Evolutionary conservation across 2,329 filamentous ascomycete genomes (phyloP), one percentile per base, ranked within the genome.

Genomic region (Arthrobotrys megalospora): DNA sequence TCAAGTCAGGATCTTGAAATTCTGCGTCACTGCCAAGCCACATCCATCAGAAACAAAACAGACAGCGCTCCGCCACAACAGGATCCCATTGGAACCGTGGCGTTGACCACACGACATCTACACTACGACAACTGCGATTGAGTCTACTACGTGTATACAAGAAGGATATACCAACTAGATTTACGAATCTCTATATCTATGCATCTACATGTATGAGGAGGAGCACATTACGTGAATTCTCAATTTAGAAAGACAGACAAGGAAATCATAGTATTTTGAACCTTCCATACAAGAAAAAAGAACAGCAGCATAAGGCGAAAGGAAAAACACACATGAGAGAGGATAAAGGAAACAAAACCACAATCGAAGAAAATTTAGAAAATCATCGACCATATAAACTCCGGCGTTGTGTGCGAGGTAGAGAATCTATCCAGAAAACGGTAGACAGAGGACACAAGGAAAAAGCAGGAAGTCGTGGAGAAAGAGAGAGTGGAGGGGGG

Each of bases 361-460:
- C 52, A 68, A 60, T 58, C 24, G 19, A 69, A 64, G 32, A 36
- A 62, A 45, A 52, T 32, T 70, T 55, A 53, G 55, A 77, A 77
- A 77, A 70, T 66, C 73, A 77, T 77, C 65, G 65, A 77, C 73
- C 73, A 66, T 77, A 53, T 70, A 58, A 77, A 77, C 73, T 77
- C 73, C 73, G 66, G 73, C 73, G 73, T 70, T 70, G 73, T 77
- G 65, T 71, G 73, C 60, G 60, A 76, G 65, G 58, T 77, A 77
- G 66, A 77, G 66, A 62, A 70, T 77, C 73, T 77, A 77, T 77
- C 73, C 62, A 69, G 71, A 60, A 76, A 69, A 69, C 32, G 34
- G 55, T 69, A 76, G 71, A 76, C 71, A 69, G 71, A 73, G 32
- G 24, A 66, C 16, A 65, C 43, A 76, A 55, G 63, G 45, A 63